phyloP scores from a whole-genome alignment of 192 early-diverging fungal genomes.

The Phlyctochytrium arcticum region DNA sequence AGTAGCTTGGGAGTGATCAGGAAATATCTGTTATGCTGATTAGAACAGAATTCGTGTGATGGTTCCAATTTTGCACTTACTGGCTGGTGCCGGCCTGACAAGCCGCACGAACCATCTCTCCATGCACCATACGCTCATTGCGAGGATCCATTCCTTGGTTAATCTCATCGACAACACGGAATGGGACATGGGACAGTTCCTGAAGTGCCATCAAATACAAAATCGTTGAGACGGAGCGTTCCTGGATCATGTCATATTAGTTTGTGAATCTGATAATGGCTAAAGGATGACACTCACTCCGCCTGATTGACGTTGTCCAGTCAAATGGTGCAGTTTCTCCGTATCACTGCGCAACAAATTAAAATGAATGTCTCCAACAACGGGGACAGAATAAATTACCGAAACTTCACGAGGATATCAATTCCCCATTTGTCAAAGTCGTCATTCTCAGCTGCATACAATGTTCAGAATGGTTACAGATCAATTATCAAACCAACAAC shows the following conservation, averaged over 20 bases:
- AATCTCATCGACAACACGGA: conserved; percentile 99
- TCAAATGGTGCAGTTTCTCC: conserved; percentile 80
- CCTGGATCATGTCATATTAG: conserved; percentile 43
- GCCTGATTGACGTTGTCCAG: conserved; percentile 89
- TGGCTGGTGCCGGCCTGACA: conserved; percentile 67
- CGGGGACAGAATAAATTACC: conserved; percentile 34
- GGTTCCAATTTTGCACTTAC: conserved; percentile 35
- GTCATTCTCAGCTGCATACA: conserved; percentile 45
- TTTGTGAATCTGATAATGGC: neutral
- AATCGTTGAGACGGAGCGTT: conserved; percentile 93
- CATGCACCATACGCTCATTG: conserved; percentile 95
- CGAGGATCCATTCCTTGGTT: conserved; percentile 99
- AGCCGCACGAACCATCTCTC: conserved; percentile 80
- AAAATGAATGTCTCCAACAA: neutral
- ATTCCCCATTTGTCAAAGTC: conserved; percentile 92
- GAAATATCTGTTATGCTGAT: conserved; percentile 66
- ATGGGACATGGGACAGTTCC: conserved; percentile 78
- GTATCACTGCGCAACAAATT: conserved; percentile 46
- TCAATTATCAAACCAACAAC: conserved; percentile 33
- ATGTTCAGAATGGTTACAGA: too few relatives aligned
- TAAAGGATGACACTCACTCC: conserved; percentile 52
- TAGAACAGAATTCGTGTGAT: neutral
- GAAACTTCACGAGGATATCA: conserved; percentile 93
- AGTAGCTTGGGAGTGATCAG: conserved; percentile 98
- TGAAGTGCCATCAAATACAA: conserved; percentile 95